Evolutionary conservation across 2,329 filamentous ascomycete genomes (phyloP).

Genomic region (Clarireedia sp.): DNA sequence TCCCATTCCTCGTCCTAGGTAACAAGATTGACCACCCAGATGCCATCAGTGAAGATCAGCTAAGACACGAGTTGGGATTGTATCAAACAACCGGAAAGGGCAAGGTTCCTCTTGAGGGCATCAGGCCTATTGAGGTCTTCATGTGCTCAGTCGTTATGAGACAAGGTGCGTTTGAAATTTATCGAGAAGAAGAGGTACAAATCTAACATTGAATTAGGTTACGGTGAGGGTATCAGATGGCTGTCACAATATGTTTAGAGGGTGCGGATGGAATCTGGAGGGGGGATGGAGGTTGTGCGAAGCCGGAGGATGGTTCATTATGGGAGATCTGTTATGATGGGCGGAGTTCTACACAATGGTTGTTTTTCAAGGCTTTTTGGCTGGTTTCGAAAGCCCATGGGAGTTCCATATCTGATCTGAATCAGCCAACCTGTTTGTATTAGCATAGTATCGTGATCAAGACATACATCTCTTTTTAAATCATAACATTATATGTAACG

Average conservation of each 20-base stretch:
- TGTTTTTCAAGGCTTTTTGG: conserved; percentile 23
- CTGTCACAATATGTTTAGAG: conserved; percentile 81
- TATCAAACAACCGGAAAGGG: conserved; percentile 97
- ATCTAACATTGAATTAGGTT: conserved; percentile 42
- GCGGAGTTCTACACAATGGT: conserved; percentile 29
- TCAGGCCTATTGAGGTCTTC: conserved; percentile 92
- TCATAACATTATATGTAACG: background rate
- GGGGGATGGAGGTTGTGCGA: background rate
- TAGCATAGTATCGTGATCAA: conserved; percentile 28
- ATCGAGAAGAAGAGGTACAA: conserved; percentile 11
- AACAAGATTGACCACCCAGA: conserved; percentile 99
- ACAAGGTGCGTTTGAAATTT: conserved; percentile 57
- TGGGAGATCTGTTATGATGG: conserved; percentile 24
- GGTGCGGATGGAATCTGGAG: background rate
- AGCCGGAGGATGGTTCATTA: conserved; percentile 13
- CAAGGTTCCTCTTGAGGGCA: conserved; percentile 85
- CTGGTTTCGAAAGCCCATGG: conserved; percentile 15
- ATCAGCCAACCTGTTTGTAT: conserved; percentile 24
- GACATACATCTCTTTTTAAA: conserved; percentile 16
- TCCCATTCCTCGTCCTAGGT: conserved; percentile 90
- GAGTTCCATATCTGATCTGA: conserved; percentile 18
- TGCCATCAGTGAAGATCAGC: conserved; percentile 89
- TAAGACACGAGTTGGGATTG: conserved; percentile 82
- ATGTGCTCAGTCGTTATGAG: conserved; percentile 99
- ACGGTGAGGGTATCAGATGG: conserved; percentile 87